Percentiles rank a stretch among this genome's conserved stretches.
Conservation (phyloP, 2,329 filamentous ascomycete species). For the Polytolypa hystricis region DNA sequence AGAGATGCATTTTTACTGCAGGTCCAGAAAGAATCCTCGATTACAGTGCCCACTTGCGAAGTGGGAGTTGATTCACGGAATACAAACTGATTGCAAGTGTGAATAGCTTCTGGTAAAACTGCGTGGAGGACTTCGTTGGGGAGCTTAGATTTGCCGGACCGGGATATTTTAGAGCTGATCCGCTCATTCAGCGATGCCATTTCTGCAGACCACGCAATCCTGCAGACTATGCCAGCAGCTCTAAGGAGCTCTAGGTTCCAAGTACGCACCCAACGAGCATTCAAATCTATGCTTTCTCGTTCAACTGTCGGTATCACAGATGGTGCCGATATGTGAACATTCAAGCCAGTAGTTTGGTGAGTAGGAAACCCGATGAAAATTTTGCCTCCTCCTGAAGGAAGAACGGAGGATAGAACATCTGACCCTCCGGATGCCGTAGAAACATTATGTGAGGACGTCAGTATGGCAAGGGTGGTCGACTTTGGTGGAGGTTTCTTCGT, state of each 20-base stretch:
- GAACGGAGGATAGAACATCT: constrained; percentile 80
- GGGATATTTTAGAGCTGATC: constrained; percentile 32
- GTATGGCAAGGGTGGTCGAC: constrained; percentile 68
- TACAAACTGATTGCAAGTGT: constrained; percentile 77
- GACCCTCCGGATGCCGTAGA: constrained; percentile 18
- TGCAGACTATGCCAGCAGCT: constrained; percentile 78
- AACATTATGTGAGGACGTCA: constrained; percentile 81
- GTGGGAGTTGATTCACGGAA: constrained; percentile 87
- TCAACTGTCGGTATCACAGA: constrained; percentile 97
- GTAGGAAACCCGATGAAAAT: constrained; percentile 98
- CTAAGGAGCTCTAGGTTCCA: constrained; percentile 95
- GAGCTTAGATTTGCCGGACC: constrained; percentile 41
- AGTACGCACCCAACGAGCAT: constrained; percentile 83
- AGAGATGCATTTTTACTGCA: constrained; percentile 73
- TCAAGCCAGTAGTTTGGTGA: constrained; percentile 87
- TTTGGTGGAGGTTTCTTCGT: constrained; percentile 96
- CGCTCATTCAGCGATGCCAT: constrained; percentile 64
- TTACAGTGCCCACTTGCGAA: constrained; percentile 66
- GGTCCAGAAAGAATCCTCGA: constrained; percentile 95
- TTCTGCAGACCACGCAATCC: constrained; percentile 77
- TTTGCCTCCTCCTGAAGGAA: constrained; percentile 78
- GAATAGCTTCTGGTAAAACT: constrained; percentile 66
- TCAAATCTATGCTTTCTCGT: constrained; percentile 90
- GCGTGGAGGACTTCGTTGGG: constrained; percentile 53
- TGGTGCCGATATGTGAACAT: constrained; percentile 88